Conservation (phyloP, 2,329 filamentous ascomycete species). For the Teratosphaeria zuluensis region DNA sequence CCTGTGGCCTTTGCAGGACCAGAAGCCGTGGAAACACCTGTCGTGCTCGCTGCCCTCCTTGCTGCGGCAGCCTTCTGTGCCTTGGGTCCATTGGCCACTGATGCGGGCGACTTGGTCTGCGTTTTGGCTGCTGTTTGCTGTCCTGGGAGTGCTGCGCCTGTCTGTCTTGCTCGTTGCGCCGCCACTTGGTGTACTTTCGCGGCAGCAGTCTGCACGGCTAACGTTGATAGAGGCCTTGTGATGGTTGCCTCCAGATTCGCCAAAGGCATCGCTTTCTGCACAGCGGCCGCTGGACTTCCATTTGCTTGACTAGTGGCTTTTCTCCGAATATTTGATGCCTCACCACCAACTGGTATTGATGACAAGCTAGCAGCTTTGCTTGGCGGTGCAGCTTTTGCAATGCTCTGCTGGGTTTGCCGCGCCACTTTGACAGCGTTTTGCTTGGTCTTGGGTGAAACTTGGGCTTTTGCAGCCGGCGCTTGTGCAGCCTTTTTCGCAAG, state of each 20-base stretch:
- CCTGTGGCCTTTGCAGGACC: background rate
- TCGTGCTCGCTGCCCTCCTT: background rate
- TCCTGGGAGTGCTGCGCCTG: conserved; percentile 16
- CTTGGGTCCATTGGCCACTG: background rate
- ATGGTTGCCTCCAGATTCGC: conserved; percentile 26
- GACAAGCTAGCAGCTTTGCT: conserved; percentile 6
- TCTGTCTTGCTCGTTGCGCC: conserved; percentile 16
- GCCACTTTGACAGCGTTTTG: conserved; percentile 14
- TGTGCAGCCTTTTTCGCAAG: conserved; percentile 17
- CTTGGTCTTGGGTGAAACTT: conserved; percentile 13
- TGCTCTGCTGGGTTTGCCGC: conserved; percentile 7
- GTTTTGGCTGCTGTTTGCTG: conserved; percentile 5
- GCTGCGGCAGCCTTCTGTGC: background rate
- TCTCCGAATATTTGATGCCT: conserved; percentile 6
- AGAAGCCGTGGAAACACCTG: background rate
- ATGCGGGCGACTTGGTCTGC: background rate
- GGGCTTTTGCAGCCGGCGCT: conserved; percentile 14
- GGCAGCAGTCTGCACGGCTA: conserved; percentile 24
- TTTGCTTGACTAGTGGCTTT: conserved; percentile 2
- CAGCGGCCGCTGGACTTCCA: conserved; percentile 10
- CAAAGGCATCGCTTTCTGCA: conserved; percentile 21
- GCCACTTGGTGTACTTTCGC: conserved; percentile 18
- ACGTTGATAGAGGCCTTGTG: conserved; percentile 25
- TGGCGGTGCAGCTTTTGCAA: conserved; percentile 3
- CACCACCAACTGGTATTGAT: conserved; percentile 7